Conservation (phyloP, 2,329 filamentous ascomycete species). For the Tolypocladium cylindrosporum region DNA sequence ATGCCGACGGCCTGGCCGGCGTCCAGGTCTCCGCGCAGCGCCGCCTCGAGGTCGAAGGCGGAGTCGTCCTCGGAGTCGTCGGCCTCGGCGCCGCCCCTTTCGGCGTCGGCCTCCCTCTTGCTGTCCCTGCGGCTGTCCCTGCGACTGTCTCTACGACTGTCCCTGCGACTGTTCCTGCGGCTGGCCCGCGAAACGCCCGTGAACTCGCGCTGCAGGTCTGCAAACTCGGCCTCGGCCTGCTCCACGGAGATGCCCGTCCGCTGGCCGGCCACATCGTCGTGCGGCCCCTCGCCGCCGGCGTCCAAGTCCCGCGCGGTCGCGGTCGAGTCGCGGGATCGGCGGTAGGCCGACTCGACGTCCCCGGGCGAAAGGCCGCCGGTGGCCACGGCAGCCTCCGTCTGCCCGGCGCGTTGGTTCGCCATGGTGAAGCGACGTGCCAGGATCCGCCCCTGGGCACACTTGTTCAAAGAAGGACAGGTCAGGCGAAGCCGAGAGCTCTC, state of each 20-base stretch:
- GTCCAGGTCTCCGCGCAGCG: slow-evolving; percentile 59
- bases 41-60: slow-evolving; percentile 65
- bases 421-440: not conserved
- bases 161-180: slow-evolving; percentile 10
- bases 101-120: slow-evolving; percentile 36
- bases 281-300: not conserved
- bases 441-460: not conserved
- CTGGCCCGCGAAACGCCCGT: slow-evolving; percentile 46
- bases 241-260: slow-evolving; percentile 49
- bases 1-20: slow-evolving; percentile 72
- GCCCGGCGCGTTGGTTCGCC: not conserved
- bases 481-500: not conserved
- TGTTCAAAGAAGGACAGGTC: not conserved
- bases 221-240: slow-evolving; percentile 61
- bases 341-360: not conserved
- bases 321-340: not conserved
- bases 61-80: slow-evolving; percentile 32
- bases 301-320: not conserved
- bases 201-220: slow-evolving; percentile 52
- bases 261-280: not conserved
- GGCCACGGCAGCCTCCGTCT: not conserved
- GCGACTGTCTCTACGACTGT: slow-evolving; percentile 23
- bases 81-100: slow-evolving; percentile 38
- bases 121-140: slow-evolving; percentile 27
- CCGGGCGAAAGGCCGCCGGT: not conserved